Percentiles rank a stretch among this genome's conserved stretches.
Conservation (phyloP, 163 green algal species). For the Dunaliella salina region DNA sequence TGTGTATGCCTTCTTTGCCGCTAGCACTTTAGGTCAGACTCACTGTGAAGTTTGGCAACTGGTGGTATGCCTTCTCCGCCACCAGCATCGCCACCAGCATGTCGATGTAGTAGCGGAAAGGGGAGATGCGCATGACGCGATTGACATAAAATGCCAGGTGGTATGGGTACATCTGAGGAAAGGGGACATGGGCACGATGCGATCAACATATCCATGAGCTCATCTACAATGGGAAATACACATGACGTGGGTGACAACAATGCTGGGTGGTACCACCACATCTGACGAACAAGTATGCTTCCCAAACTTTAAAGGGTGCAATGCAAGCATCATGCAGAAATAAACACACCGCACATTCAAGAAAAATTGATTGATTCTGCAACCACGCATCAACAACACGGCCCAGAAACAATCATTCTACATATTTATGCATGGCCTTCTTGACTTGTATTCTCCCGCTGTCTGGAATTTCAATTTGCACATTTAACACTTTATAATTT, state of each 20-base stretch:
- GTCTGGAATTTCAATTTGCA: too few relatives aligned
- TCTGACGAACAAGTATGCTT: too few relatives aligned
- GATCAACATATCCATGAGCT: constrained; percentile 61
- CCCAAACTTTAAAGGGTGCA: too few relatives aligned
- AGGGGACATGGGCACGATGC: constrained; percentile 13
- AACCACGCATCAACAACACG: too few relatives aligned
- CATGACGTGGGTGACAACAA: constrained; percentile 77
- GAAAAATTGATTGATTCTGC: too few relatives aligned
- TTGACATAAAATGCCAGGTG: constrained; percentile 83
- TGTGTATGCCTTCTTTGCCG: neutral
- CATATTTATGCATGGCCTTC: too few relatives aligned
- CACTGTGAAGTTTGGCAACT: constrained; percentile 93
- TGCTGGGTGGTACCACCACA: constrained; percentile 87
- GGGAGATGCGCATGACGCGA: constrained; percentile 75
- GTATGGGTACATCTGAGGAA: constrained; percentile 83
- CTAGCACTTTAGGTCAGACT: neutral
- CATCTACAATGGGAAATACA: constrained; percentile 76
- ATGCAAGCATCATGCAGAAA: too few relatives aligned
- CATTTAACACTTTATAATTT: too few relatives aligned
- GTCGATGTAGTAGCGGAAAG: constrained; percentile 82
- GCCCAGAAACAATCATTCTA: too few relatives aligned
- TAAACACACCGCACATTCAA: too few relatives aligned
- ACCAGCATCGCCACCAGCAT: constrained; percentile 75
- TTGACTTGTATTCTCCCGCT: too few relatives aligned
- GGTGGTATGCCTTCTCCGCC: constrained; percentile 85